Percentiles rank a stretch among this genome's conserved stretches.
phyloP scores from a whole-genome alignment of 352 stramenopile species.

The Pythium brassicae region DNA sequence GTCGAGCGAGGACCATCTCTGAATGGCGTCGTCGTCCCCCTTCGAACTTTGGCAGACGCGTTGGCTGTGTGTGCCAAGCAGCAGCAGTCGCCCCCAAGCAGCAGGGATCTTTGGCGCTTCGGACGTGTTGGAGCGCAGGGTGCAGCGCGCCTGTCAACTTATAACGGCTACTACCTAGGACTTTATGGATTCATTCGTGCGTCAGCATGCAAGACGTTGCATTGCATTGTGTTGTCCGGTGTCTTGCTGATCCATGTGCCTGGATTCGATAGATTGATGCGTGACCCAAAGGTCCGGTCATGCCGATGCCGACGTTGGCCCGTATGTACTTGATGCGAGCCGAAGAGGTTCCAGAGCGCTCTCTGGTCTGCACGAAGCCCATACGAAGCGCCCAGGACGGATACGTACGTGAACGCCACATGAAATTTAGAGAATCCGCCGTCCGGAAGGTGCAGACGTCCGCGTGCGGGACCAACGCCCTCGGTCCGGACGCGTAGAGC shows the following conservation, averaged over 20 bases:
- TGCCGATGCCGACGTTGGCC: no score
- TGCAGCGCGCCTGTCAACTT: not conserved
- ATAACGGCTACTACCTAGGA: not conserved
- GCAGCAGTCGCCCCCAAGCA: not conserved
- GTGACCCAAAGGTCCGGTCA: no score
- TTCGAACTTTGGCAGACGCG: constrained; percentile 1
- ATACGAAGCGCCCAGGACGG: constrained; percentile 27
- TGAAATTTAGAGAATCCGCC: constrained; percentile 29
- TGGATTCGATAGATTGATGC: no score
- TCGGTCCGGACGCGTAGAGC: constrained; percentile 47
- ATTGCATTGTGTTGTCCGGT: no score
- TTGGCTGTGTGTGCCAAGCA: not conserved
- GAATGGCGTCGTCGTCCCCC: constrained; percentile 7
- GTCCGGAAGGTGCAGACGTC: constrained; percentile 45
- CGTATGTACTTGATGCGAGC: not conserved
- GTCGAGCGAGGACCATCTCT: constrained; percentile 82
- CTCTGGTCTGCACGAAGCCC: constrained; percentile 22
- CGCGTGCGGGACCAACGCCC: constrained; percentile 32
- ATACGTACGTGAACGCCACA: constrained; percentile 33
- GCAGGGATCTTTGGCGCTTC: not conserved
- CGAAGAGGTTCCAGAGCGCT: not conserved
- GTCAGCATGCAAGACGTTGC: no score
- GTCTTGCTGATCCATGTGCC: no score
- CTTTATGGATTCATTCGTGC: not conserved
- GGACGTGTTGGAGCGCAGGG: no score